Conservation (phyloP, 495 filamentous ascomycete genomes). For the Astrothelium subdiscretum region DNA sequence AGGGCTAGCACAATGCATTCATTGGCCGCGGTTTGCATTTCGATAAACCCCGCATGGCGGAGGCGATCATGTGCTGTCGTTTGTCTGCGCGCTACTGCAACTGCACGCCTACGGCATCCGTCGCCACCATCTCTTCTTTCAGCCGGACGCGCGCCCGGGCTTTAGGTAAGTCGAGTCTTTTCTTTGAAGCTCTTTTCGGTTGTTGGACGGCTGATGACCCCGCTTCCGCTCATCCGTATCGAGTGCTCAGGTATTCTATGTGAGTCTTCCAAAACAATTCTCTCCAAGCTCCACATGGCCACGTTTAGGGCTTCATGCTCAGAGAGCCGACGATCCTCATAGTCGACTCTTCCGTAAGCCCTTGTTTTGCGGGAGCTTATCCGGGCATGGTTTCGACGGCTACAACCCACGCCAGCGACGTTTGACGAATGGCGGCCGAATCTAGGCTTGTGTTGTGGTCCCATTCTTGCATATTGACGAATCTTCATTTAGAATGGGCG, state of each 20-base stretch:
- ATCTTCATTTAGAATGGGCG: background rate
- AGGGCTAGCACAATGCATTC: background rate
- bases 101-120: background rate
- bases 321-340: too few relatives aligned
- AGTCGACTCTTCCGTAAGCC: too few relatives aligned
- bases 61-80: background rate
- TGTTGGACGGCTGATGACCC: background rate
- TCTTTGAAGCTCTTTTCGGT: background rate
- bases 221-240: background rate
- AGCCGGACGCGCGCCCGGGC: background rate
- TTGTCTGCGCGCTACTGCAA: background rate
- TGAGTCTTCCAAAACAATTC: too few relatives aligned
- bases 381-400: background rate
- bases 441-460: background rate
- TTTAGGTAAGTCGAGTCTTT: background rate
- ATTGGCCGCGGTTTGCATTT: background rate
- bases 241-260: too few relatives aligned
- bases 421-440: background rate
- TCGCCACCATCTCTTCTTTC: background rate
- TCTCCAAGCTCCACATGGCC: too few relatives aligned
- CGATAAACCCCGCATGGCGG: background rate
- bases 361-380: background rate
- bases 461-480: background rate
- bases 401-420: background rate
- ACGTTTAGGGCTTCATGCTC: too few relatives aligned